Conservation (phyloP, 2,329 filamentous ascomycete species). For the Fusarium duplospermum region DNA sequence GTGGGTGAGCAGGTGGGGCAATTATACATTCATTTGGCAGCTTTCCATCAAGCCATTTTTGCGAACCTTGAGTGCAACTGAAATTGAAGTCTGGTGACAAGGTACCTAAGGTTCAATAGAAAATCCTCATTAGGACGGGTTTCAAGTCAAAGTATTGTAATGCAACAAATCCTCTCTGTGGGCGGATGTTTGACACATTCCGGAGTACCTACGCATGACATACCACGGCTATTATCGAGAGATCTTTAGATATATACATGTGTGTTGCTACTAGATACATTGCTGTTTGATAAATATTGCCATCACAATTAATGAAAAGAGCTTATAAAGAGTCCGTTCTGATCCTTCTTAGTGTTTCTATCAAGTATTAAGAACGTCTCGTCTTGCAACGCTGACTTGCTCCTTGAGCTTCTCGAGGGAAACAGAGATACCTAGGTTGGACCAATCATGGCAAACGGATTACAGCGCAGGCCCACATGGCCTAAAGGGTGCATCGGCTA, state of each 20-base stretch:
- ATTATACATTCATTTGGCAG: neutral
- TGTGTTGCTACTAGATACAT: neutral
- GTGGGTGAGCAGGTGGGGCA: neutral
- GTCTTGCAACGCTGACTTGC: neutral
- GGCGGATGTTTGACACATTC: neutral
- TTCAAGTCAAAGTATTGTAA: neutral
- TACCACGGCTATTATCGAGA: neutral
- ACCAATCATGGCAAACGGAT: neutral
- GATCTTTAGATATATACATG: neutral
- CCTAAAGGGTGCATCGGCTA: neutral
- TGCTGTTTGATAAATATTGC: too few relatives aligned
- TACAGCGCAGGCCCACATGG: neutral
- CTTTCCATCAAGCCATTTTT: neutral
- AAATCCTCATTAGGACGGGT: neutral
- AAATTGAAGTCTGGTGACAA: neutral
- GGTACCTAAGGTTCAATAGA: neutral
- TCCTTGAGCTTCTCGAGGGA: neutral
- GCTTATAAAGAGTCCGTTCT: neutral
- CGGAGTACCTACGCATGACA: neutral
- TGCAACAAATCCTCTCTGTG: neutral
- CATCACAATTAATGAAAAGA: neutral
- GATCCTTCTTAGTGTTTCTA: neutral
- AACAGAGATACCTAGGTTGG: neutral
- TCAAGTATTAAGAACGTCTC: neutral
- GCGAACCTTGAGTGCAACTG: neutral